Percentiles rank a stretch among this genome's conserved stretches.
Conservation (phyloP, 1,284 basidiomycete species). For the Rhodotorula sp. region DNA sequence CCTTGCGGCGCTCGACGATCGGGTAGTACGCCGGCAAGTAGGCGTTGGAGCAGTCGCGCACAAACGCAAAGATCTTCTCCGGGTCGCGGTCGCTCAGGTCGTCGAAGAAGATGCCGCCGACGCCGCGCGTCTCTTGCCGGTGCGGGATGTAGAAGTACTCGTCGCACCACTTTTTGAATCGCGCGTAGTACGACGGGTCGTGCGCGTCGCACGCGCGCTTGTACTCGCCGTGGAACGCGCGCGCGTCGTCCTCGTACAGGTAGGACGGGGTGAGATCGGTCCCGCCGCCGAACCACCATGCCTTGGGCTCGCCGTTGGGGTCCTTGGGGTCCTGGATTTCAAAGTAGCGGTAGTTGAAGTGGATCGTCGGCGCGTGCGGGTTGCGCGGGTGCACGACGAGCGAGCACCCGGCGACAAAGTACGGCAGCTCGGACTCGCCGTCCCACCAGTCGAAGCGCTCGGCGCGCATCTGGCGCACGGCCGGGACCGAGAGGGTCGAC, state of each 20-base stretch:
- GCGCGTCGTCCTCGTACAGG: conserved; percentile 81
- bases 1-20: conserved; percentile 65
- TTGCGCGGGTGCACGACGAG: conserved; percentile 92
- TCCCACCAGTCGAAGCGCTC: conserved; percentile 72
- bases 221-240: conserved; percentile 80
- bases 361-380: conserved; percentile 66
- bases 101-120: conserved; percentile 97
- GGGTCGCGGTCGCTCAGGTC: conserved; percentile 63
- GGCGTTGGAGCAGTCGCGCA: conserved; percentile 68
- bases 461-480: conserved; percentile 90
- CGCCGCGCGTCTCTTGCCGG: conserved; percentile 80
- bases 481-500: conserved; percentile 80
- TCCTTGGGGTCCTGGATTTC: conserved; percentile 57
- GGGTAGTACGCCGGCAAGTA: conserved; percentile 89
- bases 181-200: conserved; percentile 68
- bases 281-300: conserved; percentile 99
- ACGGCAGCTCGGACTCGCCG: conserved; percentile 67
- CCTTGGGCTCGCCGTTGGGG: conserved; percentile 52
- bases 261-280: conserved; percentile 93
- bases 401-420: conserved; percentile 89
- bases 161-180: conserved; percentile 96
- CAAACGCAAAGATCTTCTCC: conserved; percentile 73
- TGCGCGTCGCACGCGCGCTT: conserved; percentile 76
- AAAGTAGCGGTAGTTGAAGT: conserved; percentile 98
- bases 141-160: conserved; percentile 96